These are phyloP conservation scores for Yamadazyma nakazawae DNA, from an alignment of 805 yeast species.

Conservation along the genomic window DNA sequence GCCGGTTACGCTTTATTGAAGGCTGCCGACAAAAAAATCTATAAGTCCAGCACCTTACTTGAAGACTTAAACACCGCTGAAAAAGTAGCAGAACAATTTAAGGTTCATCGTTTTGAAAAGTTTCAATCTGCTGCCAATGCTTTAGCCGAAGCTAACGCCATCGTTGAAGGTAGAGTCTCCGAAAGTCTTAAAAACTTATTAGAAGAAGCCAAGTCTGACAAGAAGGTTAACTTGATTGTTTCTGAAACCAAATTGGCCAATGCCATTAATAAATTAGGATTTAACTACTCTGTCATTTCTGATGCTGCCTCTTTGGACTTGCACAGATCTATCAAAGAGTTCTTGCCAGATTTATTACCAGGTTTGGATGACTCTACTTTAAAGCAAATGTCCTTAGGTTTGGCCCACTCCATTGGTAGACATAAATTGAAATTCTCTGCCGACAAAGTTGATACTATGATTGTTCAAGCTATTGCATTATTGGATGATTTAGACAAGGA, in stretches of 20 bases:
- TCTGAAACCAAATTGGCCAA: conserved; percentile 95
- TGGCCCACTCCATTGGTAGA: conserved; percentile 98
- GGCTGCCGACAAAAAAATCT: conserved; percentile 95
- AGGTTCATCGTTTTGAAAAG: conserved; percentile 93
- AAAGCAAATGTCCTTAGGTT: conserved; percentile 94
- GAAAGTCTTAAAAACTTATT: conserved; percentile 75
- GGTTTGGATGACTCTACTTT: conserved; percentile 84
- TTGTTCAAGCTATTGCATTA: conserved; percentile 96
- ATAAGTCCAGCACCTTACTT: conserved; percentile 73
- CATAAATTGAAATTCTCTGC: conserved; percentile 96
- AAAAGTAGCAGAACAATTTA: conserved; percentile 84
- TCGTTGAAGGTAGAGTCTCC: conserved; percentile 91
- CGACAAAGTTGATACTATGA: conserved; percentile 98
- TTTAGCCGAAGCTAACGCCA: conserved; percentile 87
- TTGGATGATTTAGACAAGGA: conserved; percentile 97
- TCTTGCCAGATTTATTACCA: conserved; percentile 89
- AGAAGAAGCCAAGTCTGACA: conserved; percentile 72
- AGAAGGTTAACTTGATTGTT: conserved; percentile 83
- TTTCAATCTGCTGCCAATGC: conserved; percentile 94
- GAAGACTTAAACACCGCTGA: conserved; percentile 79
- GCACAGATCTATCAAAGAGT: conserved; percentile 92
- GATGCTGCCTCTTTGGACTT: conserved; percentile 95
- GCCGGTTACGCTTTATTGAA: conserved; percentile 98
- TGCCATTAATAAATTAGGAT: conserved; percentile 90
- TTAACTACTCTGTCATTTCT: conserved; percentile 82